Conservation (phyloP, 208 protist genomes). For the Acanthamoeba healyi region DNA sequence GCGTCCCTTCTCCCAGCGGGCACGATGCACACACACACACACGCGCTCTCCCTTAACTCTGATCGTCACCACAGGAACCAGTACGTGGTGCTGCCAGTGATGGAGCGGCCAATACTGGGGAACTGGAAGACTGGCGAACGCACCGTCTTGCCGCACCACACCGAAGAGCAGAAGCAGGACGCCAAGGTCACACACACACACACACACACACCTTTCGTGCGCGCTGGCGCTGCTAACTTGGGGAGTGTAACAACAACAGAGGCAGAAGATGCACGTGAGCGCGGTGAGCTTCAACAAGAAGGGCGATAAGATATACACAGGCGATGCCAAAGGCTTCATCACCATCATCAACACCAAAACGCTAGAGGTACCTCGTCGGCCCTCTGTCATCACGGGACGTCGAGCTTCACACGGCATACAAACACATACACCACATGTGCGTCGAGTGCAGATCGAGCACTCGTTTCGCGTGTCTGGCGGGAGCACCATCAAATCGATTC, state of each 20-base stretch:
- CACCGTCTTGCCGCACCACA: background rate
- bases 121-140: slow-evolving; percentile 36
- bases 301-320: slow-evolving; percentile 72
- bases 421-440: background rate
- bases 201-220: too few species aligned
- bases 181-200: background rate
- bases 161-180: slow-evolving; percentile 12
- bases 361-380: slow-evolving; percentile 20
- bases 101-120: slow-evolving; percentile 32
- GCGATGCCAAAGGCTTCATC: slow-evolving; percentile 71
- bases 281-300: slow-evolving; percentile 68
- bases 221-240: background rate
- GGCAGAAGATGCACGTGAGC: slow-evolving; percentile 15
- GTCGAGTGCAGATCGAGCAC: slow-evolving; percentile 9
- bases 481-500: slow-evolving; percentile 80
- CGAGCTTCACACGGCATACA: background rate
- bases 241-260: background rate
- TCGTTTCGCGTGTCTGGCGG: slow-evolving; percentile 56
- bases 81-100: background rate
- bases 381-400: background rate
- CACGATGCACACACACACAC: too few species aligned
- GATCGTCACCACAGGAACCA: background rate
- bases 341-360: slow-evolving; percentile 59
- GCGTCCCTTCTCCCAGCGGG: background rate
- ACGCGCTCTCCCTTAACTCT: too few species aligned